Evolutionary conservation across 1,284 basidiomycete genomes (phyloP).

Genomic region (Neonothopanus nambi): DNA sequence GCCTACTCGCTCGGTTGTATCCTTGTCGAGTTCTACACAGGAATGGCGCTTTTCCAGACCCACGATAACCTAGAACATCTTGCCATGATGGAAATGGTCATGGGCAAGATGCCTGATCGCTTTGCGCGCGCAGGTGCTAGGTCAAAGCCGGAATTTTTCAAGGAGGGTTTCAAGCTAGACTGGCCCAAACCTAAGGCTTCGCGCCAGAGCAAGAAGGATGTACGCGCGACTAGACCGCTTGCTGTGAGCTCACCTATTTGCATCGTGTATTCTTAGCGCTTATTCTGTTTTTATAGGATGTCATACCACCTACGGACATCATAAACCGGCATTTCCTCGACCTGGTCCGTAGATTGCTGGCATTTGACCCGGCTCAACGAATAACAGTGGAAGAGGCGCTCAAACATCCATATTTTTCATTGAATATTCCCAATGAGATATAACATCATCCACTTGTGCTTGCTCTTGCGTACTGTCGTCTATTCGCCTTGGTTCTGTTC

Average conservation of each 20-base stretch:
- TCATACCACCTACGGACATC: constrained; percentile 74
- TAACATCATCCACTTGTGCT: constrained; percentile 27
- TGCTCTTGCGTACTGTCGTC: constrained; percentile 11
- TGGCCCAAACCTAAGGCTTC: constrained; percentile 89
- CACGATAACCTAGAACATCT: constrained; percentile 99
- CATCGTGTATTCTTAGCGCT: constrained; percentile 13
- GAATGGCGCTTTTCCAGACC: constrained; percentile 96
- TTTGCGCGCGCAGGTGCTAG: constrained; percentile 73
- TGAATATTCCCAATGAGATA: constrained; percentile 61
- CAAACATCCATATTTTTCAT: constrained; percentile 81
- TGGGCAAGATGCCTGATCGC: constrained; percentile 93
- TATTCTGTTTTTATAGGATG: constrained; percentile 56
- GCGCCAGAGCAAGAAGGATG: constrained; percentile 92
- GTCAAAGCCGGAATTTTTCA: constrained; percentile 92
- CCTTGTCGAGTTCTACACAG: constrained; percentile 97
- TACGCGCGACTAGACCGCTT: constrained; percentile 82
- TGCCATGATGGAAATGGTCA: constrained; percentile 99
- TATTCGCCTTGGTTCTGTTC: constrained; percentile 7
- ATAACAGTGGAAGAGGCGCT: constrained; percentile 87
- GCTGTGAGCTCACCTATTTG: constrained; percentile 47
- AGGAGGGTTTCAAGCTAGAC: constrained; percentile 79
- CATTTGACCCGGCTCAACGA: constrained; percentile 88
- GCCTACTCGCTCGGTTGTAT: constrained; percentile 99
- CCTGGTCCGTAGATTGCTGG: constrained; percentile 84
- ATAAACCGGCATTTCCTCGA: constrained; percentile 84